Evolutionary conservation across 2,329 filamentous ascomycete species (phyloP).

Genomic region (Verruconis gallopava): DNA sequence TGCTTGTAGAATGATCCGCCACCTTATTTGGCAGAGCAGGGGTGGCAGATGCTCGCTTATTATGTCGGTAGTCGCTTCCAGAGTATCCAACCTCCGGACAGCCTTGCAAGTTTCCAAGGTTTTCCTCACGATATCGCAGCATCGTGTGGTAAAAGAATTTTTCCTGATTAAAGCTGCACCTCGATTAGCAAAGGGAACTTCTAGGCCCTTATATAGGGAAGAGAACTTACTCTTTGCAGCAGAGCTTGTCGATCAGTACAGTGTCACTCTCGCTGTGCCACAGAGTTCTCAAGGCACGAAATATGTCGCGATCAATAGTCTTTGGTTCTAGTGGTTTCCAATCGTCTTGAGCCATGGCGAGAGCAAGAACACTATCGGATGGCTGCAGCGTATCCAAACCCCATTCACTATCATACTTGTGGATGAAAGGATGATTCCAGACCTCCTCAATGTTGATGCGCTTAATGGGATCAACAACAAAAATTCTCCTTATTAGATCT

Average conservation of each 20-base stretch:
- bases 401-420: conserved; percentile 61
- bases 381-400: conserved; percentile 48
- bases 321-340: conserved; percentile 48
- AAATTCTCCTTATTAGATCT: conserved; percentile 66
- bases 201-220: too few relatives aligned
- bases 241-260: conserved; percentile 55
- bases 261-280: conserved; percentile 79
- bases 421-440: conserved; percentile 76
- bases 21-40: conserved; percentile 19
- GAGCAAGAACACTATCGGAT: conserved; percentile 39
- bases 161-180: conserved; percentile 71
- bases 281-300: conserved; percentile 76
- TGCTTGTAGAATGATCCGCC: conserved; percentile 21
- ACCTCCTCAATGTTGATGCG: conserved; percentile 72
- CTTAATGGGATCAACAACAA: conserved; percentile 63
- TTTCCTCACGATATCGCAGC: conserved; percentile 66
- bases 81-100: conserved; percentile 60
- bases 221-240: conserved; percentile 31
- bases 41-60: conserved; percentile 24
- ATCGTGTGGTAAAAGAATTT: conserved; percentile 87
- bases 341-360: conserved; percentile 44
- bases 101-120: conserved; percentile 71
- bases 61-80: conserved; percentile 80
- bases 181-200: too few relatives aligned
- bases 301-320: conserved; percentile 67